Percentiles rank a stretch among this genome's conserved stretches.
phyloP scores from a whole-genome alignment of 2,329 filamentous ascomycete genomes.

The Talaromyces sp. region DNA sequence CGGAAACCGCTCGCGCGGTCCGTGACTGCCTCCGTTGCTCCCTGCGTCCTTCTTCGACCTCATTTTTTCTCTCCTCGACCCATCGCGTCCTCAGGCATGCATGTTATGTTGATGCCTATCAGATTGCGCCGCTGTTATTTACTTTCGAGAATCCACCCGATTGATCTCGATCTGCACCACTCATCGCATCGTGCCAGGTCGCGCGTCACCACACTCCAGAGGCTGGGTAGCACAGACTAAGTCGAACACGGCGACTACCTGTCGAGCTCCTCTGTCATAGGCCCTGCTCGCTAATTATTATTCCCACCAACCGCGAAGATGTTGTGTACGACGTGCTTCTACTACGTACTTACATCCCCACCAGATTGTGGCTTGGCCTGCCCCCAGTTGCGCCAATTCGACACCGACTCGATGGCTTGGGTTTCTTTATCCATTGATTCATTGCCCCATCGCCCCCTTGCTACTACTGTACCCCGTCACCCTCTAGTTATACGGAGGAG shows the following conservation, averaged over 20 bases:
- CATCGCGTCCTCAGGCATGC: background rate
- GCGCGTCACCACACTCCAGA: background rate
- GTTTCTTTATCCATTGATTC: background rate
- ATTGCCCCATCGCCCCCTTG: constrained; percentile 2
- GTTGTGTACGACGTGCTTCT: background rate
- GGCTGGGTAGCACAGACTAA: background rate
- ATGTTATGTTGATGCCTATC: background rate
- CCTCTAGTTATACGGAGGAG: background rate
- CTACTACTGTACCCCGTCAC: background rate
- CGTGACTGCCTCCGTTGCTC: background rate
- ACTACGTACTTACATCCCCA: background rate
- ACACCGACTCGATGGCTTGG: background rate
- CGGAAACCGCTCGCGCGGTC: background rate
- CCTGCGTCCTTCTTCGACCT: background rate
- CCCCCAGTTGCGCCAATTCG: background rate
- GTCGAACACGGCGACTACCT: background rate
- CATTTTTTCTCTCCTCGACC: background rate
- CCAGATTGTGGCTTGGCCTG: constrained; percentile 6
- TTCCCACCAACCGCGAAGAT: background rate
- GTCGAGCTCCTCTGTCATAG: background rate
- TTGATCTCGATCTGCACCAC: background rate
- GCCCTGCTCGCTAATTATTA: background rate
- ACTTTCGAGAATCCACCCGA: background rate
- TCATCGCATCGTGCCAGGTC: background rate
- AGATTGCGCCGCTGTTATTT: background rate